Evolutionary conservation across 2,329 filamentous ascomycete genomes (phyloP).

Genomic region (Nothophaeocryptopus gaeumannii): DNA sequence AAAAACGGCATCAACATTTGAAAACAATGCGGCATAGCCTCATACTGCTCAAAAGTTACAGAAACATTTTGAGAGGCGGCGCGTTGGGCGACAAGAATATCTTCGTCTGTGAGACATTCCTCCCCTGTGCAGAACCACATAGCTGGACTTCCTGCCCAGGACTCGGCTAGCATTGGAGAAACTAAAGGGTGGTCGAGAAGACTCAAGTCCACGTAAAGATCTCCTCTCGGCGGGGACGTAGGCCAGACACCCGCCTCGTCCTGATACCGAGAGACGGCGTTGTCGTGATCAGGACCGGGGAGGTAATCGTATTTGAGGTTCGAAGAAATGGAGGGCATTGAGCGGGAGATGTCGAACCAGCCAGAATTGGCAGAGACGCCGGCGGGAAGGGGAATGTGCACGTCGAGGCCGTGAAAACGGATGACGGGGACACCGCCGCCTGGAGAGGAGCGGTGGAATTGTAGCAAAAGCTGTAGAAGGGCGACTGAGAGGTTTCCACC

Average conservation of each 20-base stretch:
- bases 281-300: slow-evolving; percentile 41
- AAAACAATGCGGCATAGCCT: slow-evolving; percentile 77
- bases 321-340: slow-evolving; percentile 54
- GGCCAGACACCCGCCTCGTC: slow-evolving; percentile 51
- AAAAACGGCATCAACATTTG: slow-evolving; percentile 42
- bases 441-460: slow-evolving; percentile 51
- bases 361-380: slow-evolving; percentile 62
- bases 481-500: slow-evolving; percentile 69
- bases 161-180: slow-evolving; percentile 55
- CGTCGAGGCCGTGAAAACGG: slow-evolving; percentile 58
- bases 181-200: slow-evolving; percentile 63
- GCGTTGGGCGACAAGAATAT: slow-evolving; percentile 57
- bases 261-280: slow-evolving; percentile 38
- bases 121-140: slow-evolving; percentile 67
- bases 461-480: slow-evolving; percentile 66
- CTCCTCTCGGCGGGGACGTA: slow-evolving; percentile 43
- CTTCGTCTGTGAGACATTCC: slow-evolving; percentile 70
- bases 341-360: slow-evolving; percentile 69
- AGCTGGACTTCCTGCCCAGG: slow-evolving; percentile 64
- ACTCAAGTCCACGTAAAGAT: slow-evolving; percentile 46
- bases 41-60: slow-evolving; percentile 69
- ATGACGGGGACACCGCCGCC: slow-evolving; percentile 47
- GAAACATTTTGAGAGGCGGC: slow-evolving; percentile 57
- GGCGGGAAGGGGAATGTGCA: slow-evolving; percentile 64
- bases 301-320: slow-evolving; percentile 65